Evolutionary conservation across 768 basidiomycete species (phyloP), one percentile per base, ranked within the genome.

Genomic region (Phanerodontia chrysosporium): DNA sequence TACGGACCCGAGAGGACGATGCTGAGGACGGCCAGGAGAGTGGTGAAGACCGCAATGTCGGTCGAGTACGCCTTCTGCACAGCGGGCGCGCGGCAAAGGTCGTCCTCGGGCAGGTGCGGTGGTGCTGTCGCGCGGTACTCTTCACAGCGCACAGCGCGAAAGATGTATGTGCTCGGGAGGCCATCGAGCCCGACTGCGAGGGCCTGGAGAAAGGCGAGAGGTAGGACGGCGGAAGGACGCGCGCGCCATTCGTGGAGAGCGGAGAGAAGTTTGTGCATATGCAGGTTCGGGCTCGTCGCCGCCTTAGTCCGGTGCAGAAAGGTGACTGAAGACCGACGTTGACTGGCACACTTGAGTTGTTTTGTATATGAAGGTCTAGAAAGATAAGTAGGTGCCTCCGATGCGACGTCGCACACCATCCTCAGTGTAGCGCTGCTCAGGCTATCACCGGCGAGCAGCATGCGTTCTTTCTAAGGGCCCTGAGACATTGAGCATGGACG

Each of bases 21-120:
- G 24, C 56, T 32, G 27, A 58, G 27, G 14, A 58, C 46, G 13
- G 55, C 44, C 14, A 30, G 27, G 25, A 58, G 49, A 7, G 21
- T 28, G 7, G 35, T 13, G 25, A 49, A 58, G 30, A 49, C 13
- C 2, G 48, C 56, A 14, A 49, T 21, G 25, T 48, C 56, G 22
- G 46, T 35, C 21, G 56, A 36, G 24, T 58, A 58, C 28, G 56
- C 56, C 46, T 32, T 49, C 46, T 48, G 56, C 12, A 56, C 55
- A 4, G 2, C 27, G 10, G 27, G 32, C 12, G 35, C 21, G 16
- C 48, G 32, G 29, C 56, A 58, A 13, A 39, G 3, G 30, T 49
- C 48, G 44, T 51, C 49, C n/a, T 27, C 27, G 32, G 32, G 51
- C 9, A 39, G 7, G 22, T 39, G 22, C 12, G 56, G 30, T 18